Evolutionary conservation across 208 protist genomes (phyloP).

Genomic region (Trypanosomatidae sp.): DNA sequence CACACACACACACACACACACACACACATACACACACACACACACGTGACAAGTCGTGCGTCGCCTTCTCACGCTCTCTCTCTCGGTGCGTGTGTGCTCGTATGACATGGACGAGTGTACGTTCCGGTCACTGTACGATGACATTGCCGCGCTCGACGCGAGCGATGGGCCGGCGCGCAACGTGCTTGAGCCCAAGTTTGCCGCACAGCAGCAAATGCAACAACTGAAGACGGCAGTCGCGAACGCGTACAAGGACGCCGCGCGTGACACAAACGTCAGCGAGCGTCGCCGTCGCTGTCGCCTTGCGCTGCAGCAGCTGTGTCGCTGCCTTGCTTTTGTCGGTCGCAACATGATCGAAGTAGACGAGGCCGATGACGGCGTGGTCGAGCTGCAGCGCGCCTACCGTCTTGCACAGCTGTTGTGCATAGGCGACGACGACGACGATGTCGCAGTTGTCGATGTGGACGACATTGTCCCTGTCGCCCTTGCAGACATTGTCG

Average conservation of each 20-base stretch:
- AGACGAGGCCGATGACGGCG: constrained; percentile 54
- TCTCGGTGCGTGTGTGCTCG: not conserved
- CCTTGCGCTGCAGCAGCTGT: constrained; percentile 42
- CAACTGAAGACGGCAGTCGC: constrained; percentile 37
- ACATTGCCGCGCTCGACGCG: constrained; percentile 28
- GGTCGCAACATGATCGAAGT: constrained; percentile 61
- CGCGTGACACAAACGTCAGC: constrained; percentile 1
- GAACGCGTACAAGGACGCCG: constrained; percentile 33
- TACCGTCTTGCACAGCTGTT: constrained; percentile 17
- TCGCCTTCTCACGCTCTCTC: not conserved
- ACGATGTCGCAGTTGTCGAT: constrained; percentile 8
- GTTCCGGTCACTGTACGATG: constrained; percentile 32
- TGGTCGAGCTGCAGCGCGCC: constrained; percentile 26
- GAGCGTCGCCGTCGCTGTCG: constrained; percentile 6
- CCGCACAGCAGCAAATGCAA: constrained; percentile 42
- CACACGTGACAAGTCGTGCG: not conserved
- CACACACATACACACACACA: constrained; percentile 1
- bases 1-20: not conserved
- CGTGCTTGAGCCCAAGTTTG: constrained; percentile 63
- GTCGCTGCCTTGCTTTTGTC: constrained; percentile 48
- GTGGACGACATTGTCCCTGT: constrained; percentile 26
- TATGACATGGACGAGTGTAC: constrained; percentile 26
- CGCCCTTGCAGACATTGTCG: no score
- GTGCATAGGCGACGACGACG: constrained; percentile 13
- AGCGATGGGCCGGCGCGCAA: constrained; percentile 61